A percentile compares a stretch with the other conserved stretches of the same genome.
Conservation (phyloP, 768 basidiomycete genomes). For the Kwoniella newhampshirensis region DNA sequence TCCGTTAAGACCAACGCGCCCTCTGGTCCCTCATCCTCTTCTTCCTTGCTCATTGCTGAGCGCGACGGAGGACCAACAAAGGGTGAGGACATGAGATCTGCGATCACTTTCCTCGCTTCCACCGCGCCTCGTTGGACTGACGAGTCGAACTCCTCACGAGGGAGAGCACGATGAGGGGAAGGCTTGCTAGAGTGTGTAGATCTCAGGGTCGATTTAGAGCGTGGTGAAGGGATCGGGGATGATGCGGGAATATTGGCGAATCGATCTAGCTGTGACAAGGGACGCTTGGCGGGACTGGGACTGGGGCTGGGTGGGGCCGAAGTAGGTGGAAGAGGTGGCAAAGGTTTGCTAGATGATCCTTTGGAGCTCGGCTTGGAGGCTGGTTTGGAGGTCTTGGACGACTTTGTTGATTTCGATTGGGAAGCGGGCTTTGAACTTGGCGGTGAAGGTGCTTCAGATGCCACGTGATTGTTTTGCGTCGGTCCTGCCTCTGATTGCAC, state of each 20-base stretch:
- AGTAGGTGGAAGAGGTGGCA: slow-evolving; percentile 18
- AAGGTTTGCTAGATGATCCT: slow-evolving; percentile 8
- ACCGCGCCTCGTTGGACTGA: slow-evolving; percentile 26
- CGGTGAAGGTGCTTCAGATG: neutral
- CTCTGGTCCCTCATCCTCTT: slow-evolving; percentile 6
- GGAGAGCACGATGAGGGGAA: slow-evolving; percentile 9
- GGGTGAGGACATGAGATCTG: slow-evolving; percentile 26
- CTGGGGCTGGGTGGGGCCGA: slow-evolving; percentile 2
- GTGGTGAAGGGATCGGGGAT: slow-evolving; percentile 21
- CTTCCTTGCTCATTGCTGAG: neutral
- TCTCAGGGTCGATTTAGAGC: slow-evolving; percentile 5
- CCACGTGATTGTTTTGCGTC: neutral
- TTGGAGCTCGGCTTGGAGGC: slow-evolving; percentile 1
- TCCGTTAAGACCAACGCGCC: slow-evolving; percentile 57
- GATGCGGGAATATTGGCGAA: slow-evolving; percentile 42
- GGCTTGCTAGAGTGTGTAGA: slow-evolving; percentile 15
- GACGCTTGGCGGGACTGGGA: slow-evolving; percentile 10
- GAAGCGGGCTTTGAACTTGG: slow-evolving; percentile 6
- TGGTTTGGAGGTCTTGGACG: neutral
- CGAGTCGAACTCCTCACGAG: slow-evolving; percentile 25
- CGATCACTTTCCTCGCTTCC: slow-evolving; percentile 36
- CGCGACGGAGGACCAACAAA: neutral
- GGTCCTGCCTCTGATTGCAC: neutral
- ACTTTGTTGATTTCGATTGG: slow-evolving; percentile 17
- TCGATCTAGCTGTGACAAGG: slow-evolving; percentile 32